Evolutionary conservation across 148 eudicot genomes (phyloP).

Genomic region (Gaultheria prostrata): DNA sequence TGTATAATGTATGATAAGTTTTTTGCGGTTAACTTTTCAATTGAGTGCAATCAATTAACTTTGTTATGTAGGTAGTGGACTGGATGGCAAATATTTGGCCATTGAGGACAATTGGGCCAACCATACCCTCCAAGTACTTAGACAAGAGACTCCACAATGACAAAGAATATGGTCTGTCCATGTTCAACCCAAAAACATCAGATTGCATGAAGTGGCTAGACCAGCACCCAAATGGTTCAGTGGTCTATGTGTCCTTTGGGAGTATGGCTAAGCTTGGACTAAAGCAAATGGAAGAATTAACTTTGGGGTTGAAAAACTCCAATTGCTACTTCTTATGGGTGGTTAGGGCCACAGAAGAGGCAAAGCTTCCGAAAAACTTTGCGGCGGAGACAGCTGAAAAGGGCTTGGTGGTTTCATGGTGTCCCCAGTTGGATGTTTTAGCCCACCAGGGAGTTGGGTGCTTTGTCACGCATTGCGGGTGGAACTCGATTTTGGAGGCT

Average conservation of each 20-base stretch:
- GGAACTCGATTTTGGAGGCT: constrained; percentile 58
- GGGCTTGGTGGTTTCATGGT: constrained; percentile 51
- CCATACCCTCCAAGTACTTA: constrained; percentile 42
- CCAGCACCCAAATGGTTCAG: constrained; percentile 37
- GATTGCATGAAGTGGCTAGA: constrained; percentile 44
- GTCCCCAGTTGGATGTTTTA: constrained; percentile 50
- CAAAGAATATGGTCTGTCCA: constrained; percentile 35
- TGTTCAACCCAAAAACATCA: constrained; percentile 23
- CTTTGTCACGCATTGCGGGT: constrained; percentile 63
- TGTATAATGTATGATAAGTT: no score
- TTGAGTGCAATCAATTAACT: no score
- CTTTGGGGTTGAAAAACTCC: constrained; percentile 31
- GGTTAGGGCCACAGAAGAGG: constrained; percentile 39
- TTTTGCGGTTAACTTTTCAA: no score
- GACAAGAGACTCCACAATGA: constrained; percentile 44
- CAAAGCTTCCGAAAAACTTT: constrained; percentile 41
- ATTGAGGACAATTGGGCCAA: constrained; percentile 42
- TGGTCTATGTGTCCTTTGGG: constrained; percentile 63
- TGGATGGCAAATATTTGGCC: constrained; percentile 46
- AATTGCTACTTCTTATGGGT: constrained; percentile 54
- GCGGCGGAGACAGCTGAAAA: constrained; percentile 15
- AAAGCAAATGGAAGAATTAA: constrained; percentile 49
- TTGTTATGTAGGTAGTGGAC: constrained; percentile 32
- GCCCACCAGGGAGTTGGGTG: constrained; percentile 44
- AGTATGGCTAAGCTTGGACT: constrained; percentile 35